A percentile compares a stretch with the other conserved stretches of the same genome.
Conservation (phyloP, 176 grass and related monocot genomes). For the Microstegium vimineum region DNA sequence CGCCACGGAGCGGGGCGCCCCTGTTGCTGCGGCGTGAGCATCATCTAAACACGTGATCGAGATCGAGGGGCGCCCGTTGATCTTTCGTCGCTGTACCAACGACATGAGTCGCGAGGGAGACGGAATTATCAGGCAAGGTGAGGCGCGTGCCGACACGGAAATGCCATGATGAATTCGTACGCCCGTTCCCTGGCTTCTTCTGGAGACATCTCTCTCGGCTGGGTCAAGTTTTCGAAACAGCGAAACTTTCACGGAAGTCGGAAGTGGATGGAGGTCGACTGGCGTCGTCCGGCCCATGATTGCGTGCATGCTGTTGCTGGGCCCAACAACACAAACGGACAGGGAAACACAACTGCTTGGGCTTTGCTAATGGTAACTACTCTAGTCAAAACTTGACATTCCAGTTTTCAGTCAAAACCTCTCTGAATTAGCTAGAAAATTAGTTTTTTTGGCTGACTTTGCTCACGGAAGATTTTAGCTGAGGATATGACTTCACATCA, state of each 20-base stretch:
- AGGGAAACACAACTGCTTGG: background rate
- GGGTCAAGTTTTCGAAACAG: no score
- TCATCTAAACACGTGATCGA: background rate
- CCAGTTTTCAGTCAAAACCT: no score
- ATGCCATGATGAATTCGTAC: background rate
- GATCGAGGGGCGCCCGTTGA: background rate
- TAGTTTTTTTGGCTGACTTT: no score
- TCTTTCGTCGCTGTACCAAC: background rate
- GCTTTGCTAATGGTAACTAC: background rate
- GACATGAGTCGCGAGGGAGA: background rate
- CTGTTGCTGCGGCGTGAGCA: slow-evolving; percentile 18
- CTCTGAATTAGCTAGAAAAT: no score
- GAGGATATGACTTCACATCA: no score
- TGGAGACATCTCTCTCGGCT: no score
- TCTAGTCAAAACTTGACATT: no score
- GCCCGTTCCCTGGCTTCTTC: no score
- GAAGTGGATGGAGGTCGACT: no score
- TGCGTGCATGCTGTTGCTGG: background rate
- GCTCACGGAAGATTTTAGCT: no score
- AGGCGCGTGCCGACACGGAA: background rate
- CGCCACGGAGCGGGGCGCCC: no score
- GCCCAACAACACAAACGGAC: background rate
- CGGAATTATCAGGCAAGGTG: background rate
- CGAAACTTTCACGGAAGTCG: no score
- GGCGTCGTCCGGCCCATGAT: background rate